A percentile compares a stretch with the other conserved stretches of the same genome.
phyloP scores from a whole-genome alignment of 106 monocot genomes.

The Alisma plantagoaquatica region DNA sequence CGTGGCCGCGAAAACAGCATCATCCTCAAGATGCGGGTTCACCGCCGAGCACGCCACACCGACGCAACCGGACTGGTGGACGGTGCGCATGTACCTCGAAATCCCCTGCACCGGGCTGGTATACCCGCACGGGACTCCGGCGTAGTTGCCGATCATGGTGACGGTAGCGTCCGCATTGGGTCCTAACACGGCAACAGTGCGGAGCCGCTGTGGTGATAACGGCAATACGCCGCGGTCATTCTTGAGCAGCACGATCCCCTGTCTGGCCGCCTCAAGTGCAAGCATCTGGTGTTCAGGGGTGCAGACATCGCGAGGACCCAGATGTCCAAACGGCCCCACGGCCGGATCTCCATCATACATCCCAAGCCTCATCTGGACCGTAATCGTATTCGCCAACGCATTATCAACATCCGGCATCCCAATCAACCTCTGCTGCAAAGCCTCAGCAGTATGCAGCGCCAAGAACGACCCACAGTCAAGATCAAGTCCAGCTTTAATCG shows the following conservation, averaged over 20 bases:
- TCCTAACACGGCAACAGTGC: constrained; percentile 46
- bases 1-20: constrained; percentile 23
- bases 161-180: constrained; percentile 51
- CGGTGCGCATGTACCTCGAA: constrained; percentile 11
- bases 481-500: constrained; percentile 52
- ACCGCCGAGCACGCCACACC: constrained; percentile 27
- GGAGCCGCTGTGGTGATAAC: constrained; percentile 17
- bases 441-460: constrained; percentile 28
- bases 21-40: constrained; percentile 34
- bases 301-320: constrained; percentile 58
- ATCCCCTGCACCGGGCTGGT: constrained; percentile 41
- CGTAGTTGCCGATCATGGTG: constrained; percentile 78
- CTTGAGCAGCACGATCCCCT: constrained; percentile 54
- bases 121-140: constrained; percentile 43
- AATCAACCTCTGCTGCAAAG: constrained; percentile 28
- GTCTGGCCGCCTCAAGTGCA: constrained; percentile 52
- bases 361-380: constrained; percentile 29
- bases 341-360: constrained; percentile 53
- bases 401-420: constrained; percentile 25
- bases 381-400: constrained; percentile 18
- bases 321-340: constrained; percentile 36
- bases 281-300: constrained; percentile 36
- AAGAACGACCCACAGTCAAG: constrained; percentile 55
- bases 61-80: constrained; percentile 35
- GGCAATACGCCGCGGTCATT: constrained; percentile 29